A percentile compares a stretch with the other conserved stretches of the same genome.
Conservation (phyloP, 108 stramenopile species). For the Hondaea fermentalgiana region DNA sequence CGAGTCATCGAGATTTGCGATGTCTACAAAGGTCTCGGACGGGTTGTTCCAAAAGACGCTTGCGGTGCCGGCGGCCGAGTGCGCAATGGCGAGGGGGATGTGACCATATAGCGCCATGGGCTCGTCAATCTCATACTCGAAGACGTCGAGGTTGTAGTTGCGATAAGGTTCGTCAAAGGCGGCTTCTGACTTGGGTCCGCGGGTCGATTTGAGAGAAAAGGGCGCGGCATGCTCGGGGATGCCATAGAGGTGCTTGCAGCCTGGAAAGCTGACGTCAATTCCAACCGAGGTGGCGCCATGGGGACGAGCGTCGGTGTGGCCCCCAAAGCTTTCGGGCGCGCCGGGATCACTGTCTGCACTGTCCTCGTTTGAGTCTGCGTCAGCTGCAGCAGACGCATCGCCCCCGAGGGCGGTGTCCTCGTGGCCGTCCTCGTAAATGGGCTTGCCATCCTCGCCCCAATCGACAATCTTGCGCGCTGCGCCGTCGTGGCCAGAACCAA, state of each 20-base stretch:
- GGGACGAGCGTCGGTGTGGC: constrained; percentile 78
- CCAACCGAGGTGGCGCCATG: constrained; percentile 90
- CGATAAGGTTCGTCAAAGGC: constrained; percentile 88
- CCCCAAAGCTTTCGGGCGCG: constrained; percentile 64
- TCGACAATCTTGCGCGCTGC: constrained; percentile 1
- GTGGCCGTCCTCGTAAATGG: constrained; percentile 28
- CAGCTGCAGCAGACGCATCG: background rate
- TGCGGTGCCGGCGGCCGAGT: constrained; percentile 40
- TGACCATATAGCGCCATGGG: constrained; percentile 95
- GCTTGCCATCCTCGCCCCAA: constrained; percentile 39
- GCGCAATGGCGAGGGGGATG: constrained; percentile 73
- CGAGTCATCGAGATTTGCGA: constrained; percentile 29
- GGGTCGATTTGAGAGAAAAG: constrained; percentile 70
- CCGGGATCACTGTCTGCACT: background rate
- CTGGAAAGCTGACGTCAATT: constrained; percentile 78
- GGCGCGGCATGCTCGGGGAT: constrained; percentile 93
- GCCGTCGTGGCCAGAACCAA: background rate
- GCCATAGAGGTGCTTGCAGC: constrained; percentile 72
- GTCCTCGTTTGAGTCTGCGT: no score
- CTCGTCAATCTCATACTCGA: constrained; percentile 95
- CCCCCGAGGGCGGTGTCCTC: constrained; percentile 38
- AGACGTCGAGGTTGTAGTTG: constrained; percentile 97
- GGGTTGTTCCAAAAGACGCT: constrained; percentile 98
- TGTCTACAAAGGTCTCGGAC: constrained; percentile 94
- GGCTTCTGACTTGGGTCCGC: constrained; percentile 32